Evolutionary conservation across 768 basidiomycete genomes (phyloP), one percentile per base, ranked within the genome.

Genomic region (Calvatia gigantea): DNA sequence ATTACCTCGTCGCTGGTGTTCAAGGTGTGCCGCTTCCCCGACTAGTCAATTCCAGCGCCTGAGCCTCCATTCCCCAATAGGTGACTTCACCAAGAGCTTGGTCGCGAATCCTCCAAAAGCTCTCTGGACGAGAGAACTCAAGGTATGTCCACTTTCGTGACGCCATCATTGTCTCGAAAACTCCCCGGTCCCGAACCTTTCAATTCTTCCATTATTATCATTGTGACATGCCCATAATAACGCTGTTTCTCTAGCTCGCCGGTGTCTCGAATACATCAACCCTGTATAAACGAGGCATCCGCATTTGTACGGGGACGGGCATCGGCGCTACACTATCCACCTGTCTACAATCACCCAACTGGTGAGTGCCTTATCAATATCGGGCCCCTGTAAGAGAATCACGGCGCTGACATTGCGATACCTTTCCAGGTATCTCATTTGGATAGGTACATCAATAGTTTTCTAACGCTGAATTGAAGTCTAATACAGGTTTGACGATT

Each of bases 1-100:
- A 91, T 67, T 91, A 89, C 70, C 73, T 91, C 75, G 86, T 91
- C 50, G 86, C 86, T 62, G 89, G 89, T 64, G 87, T 90, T 48
- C 87, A 89, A 73, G 82, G 80, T 75, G 57, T 39, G 45, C 37
- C 7, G 42, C 35, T 52, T 45, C 25, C 25, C 3, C 32, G 7
- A 27, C 31, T 50, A 17, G 32, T 9, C 11, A 21, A 45, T 39
- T 6, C 2, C 48, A 15, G 7, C 23, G 32, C 21, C 21, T 56
- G 6, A 51, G 25, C 44, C 44, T 56, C 25, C 50, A 48, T 25
- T 48, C 48, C 54, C 43, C 29, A 59, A 12, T 21, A 76, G 85
- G 87, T 43, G 89, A 91, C 69, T 91, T 91, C 69, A 91, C 89
- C 32, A 78, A 76, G 52, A 76, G 83, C 52, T 81, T 91, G 19